Percentiles rank a stretch among this genome's conserved stretches.
Conservation (phyloP, 108 stramenopile species). For the Pseudonitzschia multiseries region DNA sequence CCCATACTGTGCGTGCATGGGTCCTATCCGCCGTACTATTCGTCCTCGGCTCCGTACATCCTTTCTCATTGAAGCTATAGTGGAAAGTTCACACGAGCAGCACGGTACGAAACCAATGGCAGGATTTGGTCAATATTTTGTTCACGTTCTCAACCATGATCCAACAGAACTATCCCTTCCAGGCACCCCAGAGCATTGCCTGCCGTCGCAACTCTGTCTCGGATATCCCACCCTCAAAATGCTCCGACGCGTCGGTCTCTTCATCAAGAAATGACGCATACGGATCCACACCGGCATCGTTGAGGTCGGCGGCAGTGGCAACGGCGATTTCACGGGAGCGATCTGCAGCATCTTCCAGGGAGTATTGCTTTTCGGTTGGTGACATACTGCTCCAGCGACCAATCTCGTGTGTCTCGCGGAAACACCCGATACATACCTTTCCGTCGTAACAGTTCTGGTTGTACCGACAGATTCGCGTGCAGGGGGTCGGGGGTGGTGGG, state of each 20-base stretch:
- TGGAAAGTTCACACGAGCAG: too few species aligned
- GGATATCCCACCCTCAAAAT: not conserved
- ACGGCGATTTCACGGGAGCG: constrained; percentile 17
- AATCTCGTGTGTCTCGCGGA: constrained; percentile 71
- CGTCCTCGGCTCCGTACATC: too few species aligned
- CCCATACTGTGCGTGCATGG: too few species aligned
- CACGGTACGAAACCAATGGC: too few species aligned
- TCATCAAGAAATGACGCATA: not conserved
- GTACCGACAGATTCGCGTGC: constrained; percentile 70
- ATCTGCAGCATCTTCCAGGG: constrained; percentile 59
- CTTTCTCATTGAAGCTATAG: too few species aligned
- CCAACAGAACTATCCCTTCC: not conserved
- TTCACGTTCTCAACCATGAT: too few species aligned
- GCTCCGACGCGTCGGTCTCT: not conserved
- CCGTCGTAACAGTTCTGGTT: constrained; percentile 62
- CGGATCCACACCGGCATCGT: too few species aligned
- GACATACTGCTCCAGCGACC: constrained; percentile 55
- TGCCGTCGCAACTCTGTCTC: not conserved
- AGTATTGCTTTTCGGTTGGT: constrained; percentile 42
- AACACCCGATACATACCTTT: constrained; percentile 73
- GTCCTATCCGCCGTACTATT: too few species aligned
- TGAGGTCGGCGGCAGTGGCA: too few species aligned
- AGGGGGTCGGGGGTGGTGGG: constrained; percentile 45
- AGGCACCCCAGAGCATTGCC: constrained; percentile 1
- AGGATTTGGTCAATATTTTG: too few species aligned